phyloP scores from a whole-genome alignment of 352 stramenopile genomes.

The Globisporangium irregulare region DNA sequence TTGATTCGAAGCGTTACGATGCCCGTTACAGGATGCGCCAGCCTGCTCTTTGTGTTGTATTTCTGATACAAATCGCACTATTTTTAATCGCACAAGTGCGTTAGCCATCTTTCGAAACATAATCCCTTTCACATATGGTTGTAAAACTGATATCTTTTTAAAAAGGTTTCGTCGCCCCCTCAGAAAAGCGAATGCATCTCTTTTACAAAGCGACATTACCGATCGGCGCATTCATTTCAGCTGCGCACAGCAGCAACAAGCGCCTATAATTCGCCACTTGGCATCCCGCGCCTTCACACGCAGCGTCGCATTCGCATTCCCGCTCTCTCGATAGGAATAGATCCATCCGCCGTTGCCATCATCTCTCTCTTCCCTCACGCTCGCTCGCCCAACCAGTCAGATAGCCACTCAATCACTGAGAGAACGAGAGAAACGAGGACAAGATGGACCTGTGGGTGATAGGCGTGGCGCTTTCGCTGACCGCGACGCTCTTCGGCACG shows the following conservation, averaged over 20 bases:
- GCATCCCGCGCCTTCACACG: not conserved
- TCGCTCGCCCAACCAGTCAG: not conserved
- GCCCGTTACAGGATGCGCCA: not conserved
- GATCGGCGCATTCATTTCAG: not conserved
- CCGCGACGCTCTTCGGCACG: slow-evolving; percentile 81
- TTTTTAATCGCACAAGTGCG: not conserved
- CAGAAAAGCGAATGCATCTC: not conserved
- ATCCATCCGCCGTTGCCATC: not conserved
- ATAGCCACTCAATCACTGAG: not conserved
- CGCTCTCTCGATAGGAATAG: slow-evolving; percentile 2
- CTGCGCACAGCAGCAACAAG: not conserved
- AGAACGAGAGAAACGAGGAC: not conserved
- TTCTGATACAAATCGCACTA: not conserved
- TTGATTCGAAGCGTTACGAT: not conserved
- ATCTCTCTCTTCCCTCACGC: not conserved
- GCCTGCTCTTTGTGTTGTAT: not conserved
- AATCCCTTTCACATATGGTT: not conserved
- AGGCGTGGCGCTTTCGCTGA: slow-evolving; percentile 74
- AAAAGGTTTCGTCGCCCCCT: not conserved
- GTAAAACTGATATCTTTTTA: not conserved
- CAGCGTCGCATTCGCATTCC: not conserved
- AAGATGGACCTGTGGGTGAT: slow-evolving; percentile 53
- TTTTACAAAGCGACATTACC: slow-evolving; percentile 7
- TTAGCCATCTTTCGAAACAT: not conserved
- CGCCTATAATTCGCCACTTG: not conserved